A percentile compares a stretch with the other conserved stretches of the same genome.
Conservation (phyloP, 306 rosid species). For the Fragaria iinumae region DNA sequence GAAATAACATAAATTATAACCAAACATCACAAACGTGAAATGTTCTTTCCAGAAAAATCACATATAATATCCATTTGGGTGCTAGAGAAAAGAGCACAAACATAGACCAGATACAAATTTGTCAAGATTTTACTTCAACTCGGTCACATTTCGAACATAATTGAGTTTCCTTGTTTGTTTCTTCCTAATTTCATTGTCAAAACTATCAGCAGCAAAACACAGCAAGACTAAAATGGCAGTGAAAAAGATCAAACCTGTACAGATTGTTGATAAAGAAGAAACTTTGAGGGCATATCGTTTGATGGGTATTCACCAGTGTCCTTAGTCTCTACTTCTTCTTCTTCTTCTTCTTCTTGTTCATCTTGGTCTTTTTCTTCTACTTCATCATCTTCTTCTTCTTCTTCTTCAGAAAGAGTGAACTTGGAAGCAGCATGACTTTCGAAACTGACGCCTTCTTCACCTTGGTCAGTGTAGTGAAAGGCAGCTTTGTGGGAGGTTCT, state of each 20-base stretch:
- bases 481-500: constrained; percentile 39
- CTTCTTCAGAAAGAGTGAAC: constrained; percentile 24
- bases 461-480: constrained; percentile 35
- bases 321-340: constrained; percentile 17
- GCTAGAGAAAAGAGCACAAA: not conserved
- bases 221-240: not conserved
- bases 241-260: constrained; percentile 64
- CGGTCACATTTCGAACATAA: not conserved
- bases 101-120: not conserved
- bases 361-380: constrained; percentile 18
- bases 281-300: constrained; percentile 67
- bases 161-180: not conserved
- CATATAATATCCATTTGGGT: not conserved
- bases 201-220: not conserved
- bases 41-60: constrained; percentile 5
- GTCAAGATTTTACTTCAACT: not conserved
- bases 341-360: constrained; percentile 17
- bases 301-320: constrained; percentile 34
- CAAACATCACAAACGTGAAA: constrained; percentile 8
- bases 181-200: not conserved
- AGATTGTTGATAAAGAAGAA: constrained; percentile 76
- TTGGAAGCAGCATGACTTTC: constrained; percentile 32
- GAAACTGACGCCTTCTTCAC: constrained; percentile 30
- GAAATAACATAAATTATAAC: constrained; percentile 27
- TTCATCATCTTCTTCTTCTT: constrained; percentile 24